Evolutionary conservation across 1,284 basidiomycete genomes (phyloP).

Genomic region (Marasmius sp.): DNA sequence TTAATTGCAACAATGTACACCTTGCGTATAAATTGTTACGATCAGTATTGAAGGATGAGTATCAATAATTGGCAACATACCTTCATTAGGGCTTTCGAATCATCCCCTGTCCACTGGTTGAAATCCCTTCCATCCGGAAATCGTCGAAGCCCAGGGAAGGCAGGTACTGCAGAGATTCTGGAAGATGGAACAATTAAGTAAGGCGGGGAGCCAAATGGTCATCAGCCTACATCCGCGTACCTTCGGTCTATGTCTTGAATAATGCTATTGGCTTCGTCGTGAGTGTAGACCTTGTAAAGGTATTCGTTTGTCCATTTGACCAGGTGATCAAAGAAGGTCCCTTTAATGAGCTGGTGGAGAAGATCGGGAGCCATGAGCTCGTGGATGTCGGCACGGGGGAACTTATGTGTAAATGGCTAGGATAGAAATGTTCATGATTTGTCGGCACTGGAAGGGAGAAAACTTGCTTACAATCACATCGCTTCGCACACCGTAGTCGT

Average conservation of each 20-base stretch:
- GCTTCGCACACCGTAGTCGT: conserved; percentile 4
- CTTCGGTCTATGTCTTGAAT: conserved; percentile 25
- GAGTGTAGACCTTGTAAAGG: conserved; percentile 2
- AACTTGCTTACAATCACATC: neutral
- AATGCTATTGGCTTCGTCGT: conserved; percentile 18
- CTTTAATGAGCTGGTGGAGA: conserved; percentile 23
- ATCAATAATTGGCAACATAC: conserved; percentile 10
- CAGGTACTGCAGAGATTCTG: conserved; percentile 14
- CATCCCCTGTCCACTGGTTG: conserved; percentile 9
- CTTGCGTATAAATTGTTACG: neutral
- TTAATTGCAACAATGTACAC: conserved; percentile 17
- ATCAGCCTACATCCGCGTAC: too few relatives aligned
- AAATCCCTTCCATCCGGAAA: conserved; percentile 6
- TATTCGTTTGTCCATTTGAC: neutral
- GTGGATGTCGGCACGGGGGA: conserved; percentile 25
- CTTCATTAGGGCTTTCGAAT: conserved; percentile 31
- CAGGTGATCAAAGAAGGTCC: neutral
- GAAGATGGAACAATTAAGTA: too few relatives aligned
- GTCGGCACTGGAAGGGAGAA: neutral
- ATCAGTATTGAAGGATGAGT: neutral
- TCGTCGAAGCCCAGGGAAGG: conserved; percentile 16
- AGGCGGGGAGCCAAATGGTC: too few relatives aligned
- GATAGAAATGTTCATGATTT: neutral
- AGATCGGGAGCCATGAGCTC: conserved; percentile 25
- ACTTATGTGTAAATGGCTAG: conserved; percentile 8